Evolutionary conservation across 306 rosid species (phyloP).

Genomic region (barrel medic (Medicago truncatula)): MtrunA17r5.0-ANR NC_053044.1:57751001-57751500

Average conservation of each 20-base stretch:
- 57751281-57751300: constrained; percentile 70
- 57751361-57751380: constrained; percentile 55
- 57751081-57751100: constrained; percentile 72
- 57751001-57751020: no score
- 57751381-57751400: constrained; percentile 42
- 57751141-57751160: constrained; percentile 84
- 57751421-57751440: constrained; percentile 65
- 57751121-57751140: constrained; percentile 58
- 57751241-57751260: constrained; percentile 77
- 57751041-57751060: no score
- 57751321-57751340: constrained; percentile 77
- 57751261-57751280: constrained; percentile 61
- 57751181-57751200: constrained; percentile 53
- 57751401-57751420: constrained; percentile 68
- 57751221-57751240: constrained; percentile 92
- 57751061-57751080: constrained; percentile 53
- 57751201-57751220: constrained; percentile 79
- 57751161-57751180: constrained; percentile 79
- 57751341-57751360: constrained; percentile 65
- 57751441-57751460: constrained; percentile 74
- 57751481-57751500: constrained; percentile 80
- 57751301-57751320: constrained; percentile 63
- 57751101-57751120: constrained; percentile 85
- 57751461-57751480: constrained; percentile 78
- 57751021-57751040: no score